A percentile compares a stretch with the other conserved stretches of the same genome.
These are phyloP conservation scores for Podaxis sp. DNA, from an alignment of 768 basidiomycete genomes.

Conservation along the genomic window DNA sequence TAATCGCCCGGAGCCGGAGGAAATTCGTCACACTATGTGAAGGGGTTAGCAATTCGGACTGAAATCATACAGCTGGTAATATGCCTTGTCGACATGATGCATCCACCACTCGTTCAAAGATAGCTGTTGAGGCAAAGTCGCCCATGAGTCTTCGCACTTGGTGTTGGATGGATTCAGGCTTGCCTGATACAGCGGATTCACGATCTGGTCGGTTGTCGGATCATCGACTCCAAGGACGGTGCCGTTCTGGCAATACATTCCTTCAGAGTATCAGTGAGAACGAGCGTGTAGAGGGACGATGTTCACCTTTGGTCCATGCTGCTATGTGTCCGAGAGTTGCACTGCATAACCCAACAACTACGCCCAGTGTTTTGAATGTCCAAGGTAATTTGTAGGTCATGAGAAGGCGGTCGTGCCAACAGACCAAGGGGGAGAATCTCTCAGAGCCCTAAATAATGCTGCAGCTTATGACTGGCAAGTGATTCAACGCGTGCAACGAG, in stretches of 20 bases:
- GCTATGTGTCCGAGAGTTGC: background rate
- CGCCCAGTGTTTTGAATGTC: background rate
- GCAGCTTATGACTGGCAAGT: no score
- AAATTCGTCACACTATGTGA: constrained; percentile 41
- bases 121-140: constrained; percentile 21
- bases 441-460: background rate
- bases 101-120: constrained; percentile 40
- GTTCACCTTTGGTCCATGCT: background rate
- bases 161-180: background rate
- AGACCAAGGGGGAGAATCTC: background rate
- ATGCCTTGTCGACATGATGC: constrained; percentile 35
- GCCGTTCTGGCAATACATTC: constrained; percentile 37
- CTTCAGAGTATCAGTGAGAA: constrained; percentile 12
- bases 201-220: constrained; percentile 28
- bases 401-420: background rate
- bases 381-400: background rate
- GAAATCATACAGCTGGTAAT: background rate
- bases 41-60: background rate
- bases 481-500: background rate
- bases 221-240: constrained; percentile 27
- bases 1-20: constrained; percentile 41
- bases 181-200: constrained; percentile 34
- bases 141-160: background rate
- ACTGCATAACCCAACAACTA: background rate
- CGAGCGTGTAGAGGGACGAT: background rate